A percentile compares a stretch with the other conserved stretches of the same genome.
phyloP scores from a whole-genome alignment of 305 asterid species.

The Solanum aculeatissimum region DNA sequence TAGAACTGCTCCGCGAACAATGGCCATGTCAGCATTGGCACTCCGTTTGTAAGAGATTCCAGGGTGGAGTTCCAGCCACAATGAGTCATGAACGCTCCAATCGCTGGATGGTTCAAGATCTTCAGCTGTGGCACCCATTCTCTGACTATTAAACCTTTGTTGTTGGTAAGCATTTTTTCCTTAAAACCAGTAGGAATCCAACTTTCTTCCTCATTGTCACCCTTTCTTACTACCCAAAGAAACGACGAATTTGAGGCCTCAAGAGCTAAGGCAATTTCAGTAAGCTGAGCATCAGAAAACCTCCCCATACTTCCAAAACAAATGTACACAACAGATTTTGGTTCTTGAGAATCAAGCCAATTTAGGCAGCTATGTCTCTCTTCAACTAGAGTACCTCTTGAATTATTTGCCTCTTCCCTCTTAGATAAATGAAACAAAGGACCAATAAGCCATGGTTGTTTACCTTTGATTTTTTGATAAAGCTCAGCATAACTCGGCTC shows the following conservation, averaged over 20 bases:
- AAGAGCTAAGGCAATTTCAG: constrained; percentile 36
- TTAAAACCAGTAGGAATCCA: constrained; percentile 34
- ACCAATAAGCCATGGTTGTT: constrained; percentile 38
- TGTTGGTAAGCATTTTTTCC: constrained; percentile 6
- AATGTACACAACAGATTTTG: constrained; percentile 36
- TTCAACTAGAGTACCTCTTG: background rate
- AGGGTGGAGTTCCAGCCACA: constrained; percentile 1
- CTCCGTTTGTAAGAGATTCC: constrained; percentile 19
- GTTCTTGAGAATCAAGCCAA: constrained; percentile 38
- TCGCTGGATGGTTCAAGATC: constrained; percentile 20
- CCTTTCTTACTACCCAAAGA: constrained; percentile 28
- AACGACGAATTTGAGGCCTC: constrained; percentile 24
- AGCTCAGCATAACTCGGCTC: constrained; percentile 25
- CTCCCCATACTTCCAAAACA: constrained; percentile 43
- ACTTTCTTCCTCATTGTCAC: background rate
- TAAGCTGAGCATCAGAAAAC: constrained; percentile 25
- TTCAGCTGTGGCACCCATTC: constrained; percentile 37
- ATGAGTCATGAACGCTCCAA: constrained; percentile 27
- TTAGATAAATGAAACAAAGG: constrained; percentile 31
- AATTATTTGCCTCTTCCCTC: constrained; percentile 2
- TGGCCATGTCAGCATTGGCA: constrained; percentile 41
- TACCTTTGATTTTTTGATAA: constrained; percentile 5
- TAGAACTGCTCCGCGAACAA: constrained; percentile 25
- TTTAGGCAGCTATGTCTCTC: constrained; percentile 3
- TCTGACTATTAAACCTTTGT: constrained; percentile 17